A percentile compares a stretch with the other conserved stretches of the same genome.
Evolutionary conservation across 1,284 basidiomycete species (phyloP).

Genomic region (Ceratobasidium sp.): DNA sequence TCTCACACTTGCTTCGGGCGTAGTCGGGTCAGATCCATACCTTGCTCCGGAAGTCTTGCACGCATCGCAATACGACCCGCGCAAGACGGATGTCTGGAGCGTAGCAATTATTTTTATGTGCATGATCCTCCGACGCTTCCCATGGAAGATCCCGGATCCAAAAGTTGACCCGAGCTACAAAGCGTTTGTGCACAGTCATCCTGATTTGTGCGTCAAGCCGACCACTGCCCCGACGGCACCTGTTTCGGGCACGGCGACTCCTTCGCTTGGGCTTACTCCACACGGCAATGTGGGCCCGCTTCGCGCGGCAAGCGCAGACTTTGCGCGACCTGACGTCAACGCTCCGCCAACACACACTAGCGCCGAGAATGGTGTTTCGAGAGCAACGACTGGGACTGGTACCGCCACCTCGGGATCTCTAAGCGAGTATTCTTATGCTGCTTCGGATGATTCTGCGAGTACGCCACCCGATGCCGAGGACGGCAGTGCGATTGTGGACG

Average conservation of each 20-base stretch:
- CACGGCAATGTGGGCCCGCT: slow-evolving; percentile 21
- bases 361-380: slow-evolving; percentile 30
- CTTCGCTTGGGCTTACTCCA: slow-evolving; percentile 24
- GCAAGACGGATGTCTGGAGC: slow-evolving; percentile 98
- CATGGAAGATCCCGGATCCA: slow-evolving; percentile 97
- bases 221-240: slow-evolving; percentile 47
- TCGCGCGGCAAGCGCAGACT: slow-evolving; percentile 34
- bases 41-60: slow-evolving; percentile 94
- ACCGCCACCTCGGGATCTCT: slow-evolving; percentile 34
- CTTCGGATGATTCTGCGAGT: slow-evolving; percentile 29
- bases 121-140: slow-evolving; percentile 96
- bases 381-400: slow-evolving; percentile 31
- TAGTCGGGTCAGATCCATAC: slow-evolving; percentile 98
- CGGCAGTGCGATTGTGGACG: slow-evolving; percentile 8
- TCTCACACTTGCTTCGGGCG: slow-evolving; percentile 79
- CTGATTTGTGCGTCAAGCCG: slow-evolving; percentile 74
- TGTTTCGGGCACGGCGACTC: slow-evolving; percentile 25
- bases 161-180: slow-evolving; percentile 92
- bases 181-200: slow-evolving; percentile 90
- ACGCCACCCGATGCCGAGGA: slow-evolving; percentile 37
- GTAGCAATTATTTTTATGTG: slow-evolving; percentile 99
- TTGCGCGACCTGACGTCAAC: slow-evolving; percentile 34
- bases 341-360: slow-evolving; percentile 37
- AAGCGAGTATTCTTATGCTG: slow-evolving; percentile 34
- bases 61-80: slow-evolving; percentile 84